Percentiles rank a stretch among this genome's conserved stretches.
These are phyloP conservation scores for Cylindrotheca closterium DNA, from an alignment of 108 stramenopile species.

Conservation along the genomic window DNA sequence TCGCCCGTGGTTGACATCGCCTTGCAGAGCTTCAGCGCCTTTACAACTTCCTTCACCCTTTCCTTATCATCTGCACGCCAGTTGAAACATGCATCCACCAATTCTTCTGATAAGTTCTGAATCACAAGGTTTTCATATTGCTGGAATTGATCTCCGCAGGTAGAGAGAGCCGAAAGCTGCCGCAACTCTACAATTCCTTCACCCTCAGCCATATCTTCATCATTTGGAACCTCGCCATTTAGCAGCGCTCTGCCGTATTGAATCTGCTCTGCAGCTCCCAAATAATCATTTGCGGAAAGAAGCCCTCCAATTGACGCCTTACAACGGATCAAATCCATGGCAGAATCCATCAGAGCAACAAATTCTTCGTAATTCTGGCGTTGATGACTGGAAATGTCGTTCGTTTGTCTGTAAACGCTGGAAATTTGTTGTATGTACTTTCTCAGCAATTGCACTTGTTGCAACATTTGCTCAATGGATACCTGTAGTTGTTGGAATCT, in stretches of 20 bases:
- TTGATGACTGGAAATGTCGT: conserved; percentile 42
- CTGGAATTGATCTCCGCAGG: conserved; percentile 64
- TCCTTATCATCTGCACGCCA: conserved; percentile 39
- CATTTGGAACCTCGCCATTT: conserved; percentile 14
- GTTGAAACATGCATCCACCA: conserved; percentile 81
- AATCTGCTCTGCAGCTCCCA: conserved; percentile 77
- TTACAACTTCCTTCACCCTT: conserved; percentile 48
- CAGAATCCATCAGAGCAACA: conserved; percentile 59
- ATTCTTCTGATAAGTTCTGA: conserved; percentile 67
- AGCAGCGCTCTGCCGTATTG: conserved; percentile 61
- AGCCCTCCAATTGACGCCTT: conserved; percentile 69
- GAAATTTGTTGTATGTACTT: conserved; percentile 41
- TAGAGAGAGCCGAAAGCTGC: conserved; percentile 54
- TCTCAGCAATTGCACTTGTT: conserved; percentile 63
- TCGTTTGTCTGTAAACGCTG: conserved; percentile 22
- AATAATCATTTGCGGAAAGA: conserved; percentile 67
- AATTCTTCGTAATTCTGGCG: conserved; percentile 60
- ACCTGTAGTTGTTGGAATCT: conserved; percentile 74
- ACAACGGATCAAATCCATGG: conserved; percentile 65
- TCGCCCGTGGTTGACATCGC: conserved; percentile 32
- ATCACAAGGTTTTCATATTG: conserved; percentile 85
- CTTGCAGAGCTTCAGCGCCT: conserved; percentile 50
- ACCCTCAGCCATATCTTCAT: background rate
- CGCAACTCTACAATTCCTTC: conserved; percentile 30
- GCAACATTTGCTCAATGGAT: conserved; percentile 56